Evolutionary conservation across 2,329 filamentous ascomycete species (phyloP).

Genomic region (Colletotrichum limetticola): DNA sequence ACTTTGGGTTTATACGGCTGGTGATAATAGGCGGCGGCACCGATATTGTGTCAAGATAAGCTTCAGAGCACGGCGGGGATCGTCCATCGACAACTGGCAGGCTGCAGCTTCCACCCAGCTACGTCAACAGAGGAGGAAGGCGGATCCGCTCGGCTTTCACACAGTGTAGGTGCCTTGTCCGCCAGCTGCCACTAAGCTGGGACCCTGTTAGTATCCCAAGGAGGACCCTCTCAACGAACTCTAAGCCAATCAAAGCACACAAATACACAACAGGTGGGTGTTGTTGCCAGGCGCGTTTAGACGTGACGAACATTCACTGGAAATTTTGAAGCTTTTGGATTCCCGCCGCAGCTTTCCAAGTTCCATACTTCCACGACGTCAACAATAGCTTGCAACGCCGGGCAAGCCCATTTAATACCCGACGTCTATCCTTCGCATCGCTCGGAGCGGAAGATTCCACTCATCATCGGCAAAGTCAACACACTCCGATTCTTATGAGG

Average conservation of each 20-base stretch:
- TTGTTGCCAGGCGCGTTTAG: conserved; percentile 46
- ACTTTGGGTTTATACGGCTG: not conserved
- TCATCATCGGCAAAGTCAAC: not conserved
- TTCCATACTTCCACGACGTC: conserved; percentile 18
- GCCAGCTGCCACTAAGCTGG: not conserved
- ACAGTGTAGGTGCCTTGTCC: not conserved
- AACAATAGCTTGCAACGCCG: conserved; percentile 21
- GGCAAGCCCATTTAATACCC: not conserved
- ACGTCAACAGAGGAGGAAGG: conserved; percentile 1
- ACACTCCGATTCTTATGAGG: conserved; percentile 26
- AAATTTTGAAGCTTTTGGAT: conserved; percentile 29
- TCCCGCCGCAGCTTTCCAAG: conserved; percentile 5
- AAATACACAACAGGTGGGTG: conserved; percentile 18
- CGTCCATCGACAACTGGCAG: not conserved
- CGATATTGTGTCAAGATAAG: conserved; percentile 6
- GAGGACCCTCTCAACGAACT: not conserved
- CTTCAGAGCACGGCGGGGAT: not conserved
- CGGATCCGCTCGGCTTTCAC: conserved; percentile 2
- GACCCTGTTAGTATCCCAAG: conserved; percentile 18
- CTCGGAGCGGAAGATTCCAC: not conserved
- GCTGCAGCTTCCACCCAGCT: not conserved
- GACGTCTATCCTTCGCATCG: not conserved
- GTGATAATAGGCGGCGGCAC: not conserved
- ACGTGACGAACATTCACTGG: conserved; percentile 47
- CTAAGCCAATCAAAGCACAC: conserved; percentile 4